Evolutionary conservation across 768 basidiomycete species (phyloP), one percentile per base, ranked within the genome.

Genomic region (Rickenella mellea): DNA sequence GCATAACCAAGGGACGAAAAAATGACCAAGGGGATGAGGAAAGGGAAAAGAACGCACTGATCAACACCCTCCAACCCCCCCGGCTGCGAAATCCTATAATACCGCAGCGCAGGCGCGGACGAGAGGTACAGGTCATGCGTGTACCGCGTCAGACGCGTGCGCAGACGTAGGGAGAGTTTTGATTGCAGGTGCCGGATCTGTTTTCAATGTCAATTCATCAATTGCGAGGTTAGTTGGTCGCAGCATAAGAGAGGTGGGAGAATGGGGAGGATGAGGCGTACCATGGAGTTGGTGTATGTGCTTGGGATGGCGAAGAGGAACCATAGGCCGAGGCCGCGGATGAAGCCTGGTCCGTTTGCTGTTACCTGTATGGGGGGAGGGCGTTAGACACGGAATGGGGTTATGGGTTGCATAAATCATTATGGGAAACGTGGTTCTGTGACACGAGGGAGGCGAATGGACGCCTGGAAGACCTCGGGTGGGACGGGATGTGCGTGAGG

Each of bases 241-340:
- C 12, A 17, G 24, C 33, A 30, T 6, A 5, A 36, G n/a, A n/a
- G n/a, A n/a, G n/a, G n/a, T n/a, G n/a, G n/a, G n/a, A n/a, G 14
- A 28, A 15, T 31, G 6, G n/a, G 21, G 14, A 8, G 27, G 3
- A 29, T 42, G 11, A 17, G 11, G 46, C 66, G 38, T 25, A 87
- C 89, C 88, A 97, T 91, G 2, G 88, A 82, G 56, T 98, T 98
- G 0, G 94, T 98, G 57, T 91, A 92, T 17, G 90, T 91, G 55
- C 87, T 90, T 0, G 94, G 94, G 20, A 98, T 71, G 2, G 92
- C 90, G 8, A 98, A 70, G 8, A 78, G 65, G 55, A 93, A 96
- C 94, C 94, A 98, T 42, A 88, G 67, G 0, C 68, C 83, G 1
- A 98, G 62, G 1, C 92, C 93, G 41, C 67, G 73, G 14, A 89